Base-by-base conservation (phyloP, 306 rosid genomes). In the Cicer judaicum region DNA sequence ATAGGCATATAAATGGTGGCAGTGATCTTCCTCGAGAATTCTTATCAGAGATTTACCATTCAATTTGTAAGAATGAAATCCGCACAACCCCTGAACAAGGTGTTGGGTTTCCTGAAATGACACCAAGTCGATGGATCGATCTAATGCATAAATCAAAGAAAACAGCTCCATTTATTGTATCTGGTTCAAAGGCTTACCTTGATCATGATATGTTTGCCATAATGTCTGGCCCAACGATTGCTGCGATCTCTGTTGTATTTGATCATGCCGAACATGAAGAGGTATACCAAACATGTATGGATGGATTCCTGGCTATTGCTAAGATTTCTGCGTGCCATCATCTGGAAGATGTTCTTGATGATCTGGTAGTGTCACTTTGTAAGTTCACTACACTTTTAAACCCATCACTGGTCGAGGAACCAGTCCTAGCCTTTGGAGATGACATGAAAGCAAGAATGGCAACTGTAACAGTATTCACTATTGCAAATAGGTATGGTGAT, bases 141-240 rank as follows among this genome's bases (percentile, higher is more conserved):
- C 89, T 94, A 79, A 83, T 94, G 94, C 93, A 87, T 59, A 94
- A 90, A 79, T 92, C 93, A 11, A 92, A 90, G 82, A 91, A 92
- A 79, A 82, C 92, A 24, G 88, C 96, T 72, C 96, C 96, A 66
- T 94, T 92, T 74, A 94, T 92, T 71, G 87, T 92, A 56, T 86
- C 97, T 59, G 96, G 90, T 86, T 88, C 95, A 76, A 87, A 84
- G 84, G 95, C 93, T 73, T 85, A 87, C 88, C 93, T 94, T 83
- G 96, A 94, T 83, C 95, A 85, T 19, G 97, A 94, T 72, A 94
- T 94, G 97, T 94, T 94, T 81, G 95, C 99, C 71, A 87, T 94
- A 79, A 92, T 92, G 96, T 92, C 97, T 2, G 99, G 97, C 74
- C 97, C 99, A 64, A 87, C 99, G 10, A 94, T 94, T 86, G 99